phyloP scores from a whole-genome alignment of 495 filamentous ascomycete genomes.

The Geopyxis carbonaria region DNA sequence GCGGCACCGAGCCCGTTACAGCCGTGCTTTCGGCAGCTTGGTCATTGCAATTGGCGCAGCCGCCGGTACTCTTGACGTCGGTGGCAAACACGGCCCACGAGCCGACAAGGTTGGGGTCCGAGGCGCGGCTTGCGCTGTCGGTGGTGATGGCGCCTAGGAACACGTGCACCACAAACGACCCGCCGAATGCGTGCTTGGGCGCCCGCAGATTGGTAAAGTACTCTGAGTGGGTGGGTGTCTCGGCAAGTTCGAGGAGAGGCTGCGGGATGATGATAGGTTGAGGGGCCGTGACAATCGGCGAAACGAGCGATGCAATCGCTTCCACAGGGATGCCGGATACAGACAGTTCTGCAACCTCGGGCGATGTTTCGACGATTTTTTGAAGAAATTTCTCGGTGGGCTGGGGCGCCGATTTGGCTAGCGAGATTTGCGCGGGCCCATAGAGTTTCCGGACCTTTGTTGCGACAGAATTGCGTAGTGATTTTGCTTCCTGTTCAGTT shows the following conservation, averaged over 20 bases:
- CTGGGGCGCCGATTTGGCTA: background rate
- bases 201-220: constrained; percentile 26
- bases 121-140: constrained; percentile 7
- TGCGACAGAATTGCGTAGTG: too few relatives aligned
- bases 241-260: background rate
- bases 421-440: background rate
- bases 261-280: background rate
- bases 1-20: constrained; percentile 24
- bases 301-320: too few relatives aligned
- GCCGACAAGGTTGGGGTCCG: constrained; percentile 22
- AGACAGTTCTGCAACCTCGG: too few relatives aligned
- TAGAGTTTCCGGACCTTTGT: background rate
- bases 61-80: constrained; percentile 11
- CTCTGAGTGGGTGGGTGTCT: constrained; percentile 9
- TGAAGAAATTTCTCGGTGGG: background rate
- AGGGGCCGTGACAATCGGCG: too few relatives aligned
- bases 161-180: constrained; percentile 24
- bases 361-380: background rate
- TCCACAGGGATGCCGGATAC: too few relatives aligned
- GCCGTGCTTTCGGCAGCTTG: constrained; percentile 10
- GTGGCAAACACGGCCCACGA: constrained; percentile 20
- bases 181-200: constrained; percentile 21
- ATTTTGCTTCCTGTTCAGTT: too few relatives aligned
- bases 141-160: constrained; percentile 20
- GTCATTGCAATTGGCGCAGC: constrained; percentile 20